A percentile compares a stretch with the other conserved stretches of the same genome.
phyloP scores from a whole-genome alignment of 176 grass and related monocot species.

The Aegilops longissima region DNA sequence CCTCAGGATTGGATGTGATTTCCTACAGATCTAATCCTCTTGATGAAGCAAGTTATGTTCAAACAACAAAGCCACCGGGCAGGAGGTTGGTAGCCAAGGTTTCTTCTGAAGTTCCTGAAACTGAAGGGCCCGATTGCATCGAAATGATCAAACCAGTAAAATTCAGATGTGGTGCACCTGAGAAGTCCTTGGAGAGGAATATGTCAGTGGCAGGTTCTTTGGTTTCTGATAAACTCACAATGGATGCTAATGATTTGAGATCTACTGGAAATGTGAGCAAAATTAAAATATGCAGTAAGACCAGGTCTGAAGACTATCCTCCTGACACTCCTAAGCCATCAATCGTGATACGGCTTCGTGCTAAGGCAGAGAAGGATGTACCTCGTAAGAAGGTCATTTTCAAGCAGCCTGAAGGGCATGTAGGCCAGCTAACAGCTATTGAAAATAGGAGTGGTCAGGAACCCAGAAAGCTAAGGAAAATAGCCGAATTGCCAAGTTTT shows the following conservation, averaged over 20 bases:
- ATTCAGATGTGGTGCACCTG: conserved; percentile 80
- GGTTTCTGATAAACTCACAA: conserved; percentile 57
- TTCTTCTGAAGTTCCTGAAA: conserved; percentile 52
- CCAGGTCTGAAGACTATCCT: conserved; percentile 57
- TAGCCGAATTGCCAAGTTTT: conserved; percentile 72
- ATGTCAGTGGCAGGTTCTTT: conserved; percentile 50
- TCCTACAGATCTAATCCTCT: conserved; percentile 52
- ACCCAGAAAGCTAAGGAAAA: conserved; percentile 71
- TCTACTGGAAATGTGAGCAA: conserved; percentile 72
- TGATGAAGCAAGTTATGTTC: conserved; percentile 48
- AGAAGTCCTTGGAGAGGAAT: conserved; percentile 74
- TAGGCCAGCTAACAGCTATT: conserved; percentile 34
- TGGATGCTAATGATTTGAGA: conserved; percentile 50
- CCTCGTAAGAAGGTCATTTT: conserved; percentile 84
- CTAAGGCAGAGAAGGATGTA: conserved; percentile 57
- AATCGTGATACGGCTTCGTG: conserved; percentile 75
- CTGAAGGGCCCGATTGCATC: conserved; percentile 53
- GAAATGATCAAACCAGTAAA: conserved; percentile 82
- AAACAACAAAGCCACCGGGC: conserved; percentile 51
- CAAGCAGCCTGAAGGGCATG: conserved; percentile 78
- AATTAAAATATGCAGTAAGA: conserved; percentile 88
- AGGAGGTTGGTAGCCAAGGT: conserved; percentile 75
- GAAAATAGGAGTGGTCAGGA: conserved; percentile 51
- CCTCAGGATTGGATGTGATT: conserved; percentile 58
- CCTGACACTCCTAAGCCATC: conserved; percentile 71